Percentiles rank a stretch among this genome's conserved stretches.
phyloP scores from a whole-genome alignment of 768 basidiomycete species.

The Agrocybe pediades region DNA sequence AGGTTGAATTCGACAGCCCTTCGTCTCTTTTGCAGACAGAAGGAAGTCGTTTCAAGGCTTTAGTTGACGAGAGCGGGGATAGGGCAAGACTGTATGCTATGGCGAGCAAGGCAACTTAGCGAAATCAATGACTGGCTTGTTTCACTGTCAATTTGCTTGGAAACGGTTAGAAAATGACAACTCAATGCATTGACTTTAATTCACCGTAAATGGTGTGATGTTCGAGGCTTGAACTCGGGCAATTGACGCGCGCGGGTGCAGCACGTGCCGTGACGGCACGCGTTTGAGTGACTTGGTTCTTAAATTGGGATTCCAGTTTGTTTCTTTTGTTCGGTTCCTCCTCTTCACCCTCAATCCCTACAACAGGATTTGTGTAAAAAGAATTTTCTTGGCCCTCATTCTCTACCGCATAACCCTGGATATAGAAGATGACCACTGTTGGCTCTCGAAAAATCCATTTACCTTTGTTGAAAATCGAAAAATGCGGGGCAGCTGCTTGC shows the following conservation, averaged over 20 bases:
- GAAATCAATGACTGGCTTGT: neutral
- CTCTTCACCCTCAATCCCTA: too few species aligned
- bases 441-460: neutral
- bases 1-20: conserved; percentile 22
- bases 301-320: neutral
- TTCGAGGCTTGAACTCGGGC: neutral
- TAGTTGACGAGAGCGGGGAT: conserved; percentile 19
- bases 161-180: too few species aligned
- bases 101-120: neutral
- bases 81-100: conserved; percentile 10
- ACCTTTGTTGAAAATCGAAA: neutral
- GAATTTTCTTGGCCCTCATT: too few species aligned
- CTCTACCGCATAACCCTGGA: too few species aligned
- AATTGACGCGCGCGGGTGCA: neutral
- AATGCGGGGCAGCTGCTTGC: neutral
- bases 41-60: conserved; percentile 10
- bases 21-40: conserved; percentile 9
- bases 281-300: neutral
- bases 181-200: too few species aligned
- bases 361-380: too few species aligned
- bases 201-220: too few species aligned
- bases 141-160: too few species aligned
- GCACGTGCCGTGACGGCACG: neutral
- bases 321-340: too few species aligned
- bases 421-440: neutral